Conservation (phyloP, 164 flowering plant genomes). For the Santalum album region DNA sequence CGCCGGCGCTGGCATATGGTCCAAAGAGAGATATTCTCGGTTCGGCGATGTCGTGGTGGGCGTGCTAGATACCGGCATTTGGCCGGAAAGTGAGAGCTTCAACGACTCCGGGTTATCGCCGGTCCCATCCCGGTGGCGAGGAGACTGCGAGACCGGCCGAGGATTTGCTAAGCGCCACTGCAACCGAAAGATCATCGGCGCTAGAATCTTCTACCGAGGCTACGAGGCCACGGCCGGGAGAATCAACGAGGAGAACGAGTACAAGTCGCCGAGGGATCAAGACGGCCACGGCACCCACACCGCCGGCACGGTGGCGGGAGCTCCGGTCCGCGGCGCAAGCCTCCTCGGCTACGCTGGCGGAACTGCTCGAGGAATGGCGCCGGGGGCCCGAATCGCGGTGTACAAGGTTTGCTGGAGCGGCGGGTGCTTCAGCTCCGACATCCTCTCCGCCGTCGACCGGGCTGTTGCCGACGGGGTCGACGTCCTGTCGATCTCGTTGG, state of each 20-base stretch:
- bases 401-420: conserved; percentile 86
- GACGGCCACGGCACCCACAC: conserved; percentile 97
- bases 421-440: conserved; percentile 84
- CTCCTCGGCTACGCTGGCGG: conserved; percentile 75
- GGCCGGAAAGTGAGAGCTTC: conserved; percentile 86
- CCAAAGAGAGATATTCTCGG: conserved; percentile 8
- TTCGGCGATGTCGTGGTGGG: conserved; percentile 69
- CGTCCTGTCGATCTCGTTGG: conserved; percentile 70
- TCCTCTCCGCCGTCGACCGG: conserved; percentile 66
- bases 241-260: conserved; percentile 55
- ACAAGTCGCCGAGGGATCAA: conserved; percentile 70
- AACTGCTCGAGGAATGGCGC: conserved; percentile 81
- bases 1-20: conserved; percentile 26
- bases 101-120: conserved; percentile 50
- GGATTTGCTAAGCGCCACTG: conserved; percentile 39
- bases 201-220: conserved; percentile 60
- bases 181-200: conserved; percentile 71
- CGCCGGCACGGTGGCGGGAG: conserved; percentile 75
- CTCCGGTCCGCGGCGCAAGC: conserved; percentile 58
- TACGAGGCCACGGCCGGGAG: conserved; percentile 64
- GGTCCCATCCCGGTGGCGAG: conserved; percentile 61
- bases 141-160: conserved; percentile 47
- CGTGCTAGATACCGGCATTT: conserved; percentile 80
- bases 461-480: conserved; percentile 88
- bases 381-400: conserved; percentile 60